Conservation (phyloP, 2,329 filamentous ascomycete species). For the Rasamsonia emersonii region DNA sequence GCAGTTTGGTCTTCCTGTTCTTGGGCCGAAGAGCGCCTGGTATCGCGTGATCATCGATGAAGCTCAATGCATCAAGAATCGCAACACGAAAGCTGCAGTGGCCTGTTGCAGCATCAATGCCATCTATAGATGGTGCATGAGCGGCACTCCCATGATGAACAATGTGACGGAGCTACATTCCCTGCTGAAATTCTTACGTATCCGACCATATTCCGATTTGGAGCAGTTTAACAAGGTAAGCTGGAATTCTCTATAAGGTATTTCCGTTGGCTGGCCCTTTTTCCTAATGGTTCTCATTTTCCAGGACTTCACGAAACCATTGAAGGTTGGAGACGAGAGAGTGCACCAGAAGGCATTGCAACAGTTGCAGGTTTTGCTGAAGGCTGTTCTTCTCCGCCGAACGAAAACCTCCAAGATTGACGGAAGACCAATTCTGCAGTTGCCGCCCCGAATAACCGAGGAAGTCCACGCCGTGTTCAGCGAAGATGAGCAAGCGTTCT, state of each 20-base stretch:
- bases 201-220: slow-evolving; percentile 63
- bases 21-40: slow-evolving; percentile 54
- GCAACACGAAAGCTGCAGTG: slow-evolving; percentile 51
- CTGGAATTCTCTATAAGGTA: slow-evolving; percentile 7
- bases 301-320: slow-evolving; percentile 44
- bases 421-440: slow-evolving; percentile 63
- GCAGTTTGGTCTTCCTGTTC: slow-evolving; percentile 43
- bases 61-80: slow-evolving; percentile 74
- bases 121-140: slow-evolving; percentile 63
- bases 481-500: slow-evolving; percentile 57
- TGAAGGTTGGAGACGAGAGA: slow-evolving; percentile 36
- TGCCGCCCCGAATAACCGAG: slow-evolving; percentile 58
- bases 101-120: slow-evolving; percentile 53
- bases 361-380: slow-evolving; percentile 65
- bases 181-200: slow-evolving; percentile 66
- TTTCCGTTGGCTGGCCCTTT: not conserved
- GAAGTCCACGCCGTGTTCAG: slow-evolving; percentile 57
- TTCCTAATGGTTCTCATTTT: slow-evolving; percentile 8
- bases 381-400: slow-evolving; percentile 71
- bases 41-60: slow-evolving; percentile 69
- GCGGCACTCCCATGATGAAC: slow-evolving; percentile 86
- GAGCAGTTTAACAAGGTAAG: slow-evolving; percentile 51
- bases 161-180: slow-evolving; percentile 68
- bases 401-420: slow-evolving; percentile 73
- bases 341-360: slow-evolving; percentile 49